Base-by-base conservation (phyloP, 768 basidiomycete species). In the Scleroderma citrinum region DNA sequence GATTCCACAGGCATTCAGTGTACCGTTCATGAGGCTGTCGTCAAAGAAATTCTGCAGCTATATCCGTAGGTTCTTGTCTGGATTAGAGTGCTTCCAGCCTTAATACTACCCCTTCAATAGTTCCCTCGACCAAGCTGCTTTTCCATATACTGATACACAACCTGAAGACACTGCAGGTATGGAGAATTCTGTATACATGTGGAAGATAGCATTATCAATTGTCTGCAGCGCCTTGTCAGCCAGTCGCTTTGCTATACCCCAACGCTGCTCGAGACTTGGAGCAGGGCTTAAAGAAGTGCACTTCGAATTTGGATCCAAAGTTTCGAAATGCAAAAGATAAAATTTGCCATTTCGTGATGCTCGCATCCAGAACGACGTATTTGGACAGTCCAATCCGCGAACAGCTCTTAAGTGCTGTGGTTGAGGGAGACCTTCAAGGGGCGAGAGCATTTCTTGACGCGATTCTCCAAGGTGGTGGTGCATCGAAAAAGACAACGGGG, bases 51-150 rank as follows among this genome's bases (percentile, higher is more conserved):
- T 4, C n/a, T 53, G 19, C 26, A 13, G n/a, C 6, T 50, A 3
- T 71, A 64, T 53, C 62, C 61, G 61, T 63, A 45, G 53, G 62
- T 48, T 0, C 12, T 12, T 11, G 8, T 29, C 17, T 42, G 34
- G 49, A 55, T 57, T 3, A 26, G 7, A 10, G 0, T 17, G 20
- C 3, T 19, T 6, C 36, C 24, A 3, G 5, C 26, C 23, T 5
- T 12, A 8, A 5, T 38, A 13, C 30, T 24, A 47, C 7, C 46
- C n/a, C 5, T n/a, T 19, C 45, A 20, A 32, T 10, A 64, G 62
- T 4, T 49, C 39, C 32, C 49, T 53, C 37, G 56, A 66, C 7
- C 53, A 55, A 0, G 42, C 6, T 12, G 23, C 17, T 0, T 64
- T 66, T n/a, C 10, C 14, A 3, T 64, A 49, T 12, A 0, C 7